Percentiles rank a stretch among this genome's conserved stretches.
Conservation (phyloP, 2,329 filamentous ascomycete genomes). For the Sclerotinia glacialis region DNA sequence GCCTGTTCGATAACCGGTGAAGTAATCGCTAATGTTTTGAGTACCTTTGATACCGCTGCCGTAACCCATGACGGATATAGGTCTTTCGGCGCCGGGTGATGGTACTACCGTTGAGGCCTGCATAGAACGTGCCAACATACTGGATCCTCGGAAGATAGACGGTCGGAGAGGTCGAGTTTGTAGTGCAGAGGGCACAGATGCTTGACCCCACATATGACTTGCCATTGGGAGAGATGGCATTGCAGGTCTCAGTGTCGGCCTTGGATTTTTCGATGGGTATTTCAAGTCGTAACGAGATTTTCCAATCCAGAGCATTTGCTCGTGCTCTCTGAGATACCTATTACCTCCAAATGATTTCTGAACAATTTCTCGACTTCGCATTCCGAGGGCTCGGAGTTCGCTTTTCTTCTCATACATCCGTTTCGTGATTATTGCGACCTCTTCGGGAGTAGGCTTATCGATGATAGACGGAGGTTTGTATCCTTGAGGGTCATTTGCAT, state of each 20-base stretch:
- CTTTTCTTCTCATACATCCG: slow-evolving; percentile 58
- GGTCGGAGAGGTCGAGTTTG: slow-evolving; percentile 13
- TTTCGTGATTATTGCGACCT: slow-evolving; percentile 51
- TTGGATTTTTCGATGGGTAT: background rate
- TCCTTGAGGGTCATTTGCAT: slow-evolving; percentile 44
- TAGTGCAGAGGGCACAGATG: slow-evolving; percentile 18
- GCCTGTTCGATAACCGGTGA: slow-evolving; percentile 8
- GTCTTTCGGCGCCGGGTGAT: slow-evolving; percentile 4
- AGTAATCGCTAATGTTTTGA: slow-evolving; percentile 8
- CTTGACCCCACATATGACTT: slow-evolving; percentile 22
- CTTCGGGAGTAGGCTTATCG: slow-evolving; percentile 46
- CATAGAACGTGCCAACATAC: slow-evolving; percentile 12
- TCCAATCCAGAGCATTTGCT: slow-evolving; percentile 56
- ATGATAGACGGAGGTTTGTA: slow-evolving; percentile 18
- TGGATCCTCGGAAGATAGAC: slow-evolving; percentile 19
- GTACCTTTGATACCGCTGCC: slow-evolving; percentile 3
- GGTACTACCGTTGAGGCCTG: slow-evolving; percentile 16
- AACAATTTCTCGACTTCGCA: slow-evolving; percentile 57
- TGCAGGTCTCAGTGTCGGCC: slow-evolving; percentile 1
- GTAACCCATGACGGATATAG: background rate
- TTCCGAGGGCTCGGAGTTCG: slow-evolving; percentile 55
- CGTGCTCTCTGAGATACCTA: slow-evolving; percentile 59
- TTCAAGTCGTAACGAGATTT: slow-evolving; percentile 26
- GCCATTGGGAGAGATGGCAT: slow-evolving; percentile 12
- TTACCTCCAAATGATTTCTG: slow-evolving; percentile 58